phyloP scores from a whole-genome alignment of 805 yeast genomes.

The Myxozyma sirexii region DNA sequence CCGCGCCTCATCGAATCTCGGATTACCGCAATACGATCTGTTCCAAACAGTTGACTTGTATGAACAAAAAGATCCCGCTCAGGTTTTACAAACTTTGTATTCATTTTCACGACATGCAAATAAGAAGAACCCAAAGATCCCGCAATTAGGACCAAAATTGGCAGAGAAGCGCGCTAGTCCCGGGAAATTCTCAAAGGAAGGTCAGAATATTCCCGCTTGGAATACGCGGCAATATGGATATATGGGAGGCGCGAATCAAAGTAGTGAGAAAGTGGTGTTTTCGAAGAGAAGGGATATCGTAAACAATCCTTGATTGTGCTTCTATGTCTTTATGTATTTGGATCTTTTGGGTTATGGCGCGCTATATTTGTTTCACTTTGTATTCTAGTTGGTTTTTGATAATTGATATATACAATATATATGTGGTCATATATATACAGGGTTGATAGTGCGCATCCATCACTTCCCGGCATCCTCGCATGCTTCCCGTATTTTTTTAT shows the following conservation, averaged over 20 bases:
- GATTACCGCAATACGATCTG: conserved; percentile 78
- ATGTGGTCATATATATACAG: background rate
- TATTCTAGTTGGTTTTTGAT: background rate
- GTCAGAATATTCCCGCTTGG: conserved; percentile 57
- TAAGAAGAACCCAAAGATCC: conserved; percentile 52
- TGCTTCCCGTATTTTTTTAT: conserved; percentile 46
- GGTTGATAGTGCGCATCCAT: background rate
- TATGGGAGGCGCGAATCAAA: conserved; percentile 54
- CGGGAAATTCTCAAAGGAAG: conserved; percentile 52
- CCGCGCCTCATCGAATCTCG: conserved; percentile 59
- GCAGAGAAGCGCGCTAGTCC: conserved; percentile 54
- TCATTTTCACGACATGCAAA: conserved; percentile 73
- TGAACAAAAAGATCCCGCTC: conserved; percentile 75
- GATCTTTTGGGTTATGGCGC: background rate
- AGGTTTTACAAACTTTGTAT: conserved; percentile 71
- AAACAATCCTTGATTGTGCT: conserved; percentile 14
- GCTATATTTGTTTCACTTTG: background rate
- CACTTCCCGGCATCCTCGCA: conserved; percentile 34
- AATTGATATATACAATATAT: background rate
- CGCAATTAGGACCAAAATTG: conserved; percentile 62
- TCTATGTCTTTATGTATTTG: background rate
- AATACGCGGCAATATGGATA: conserved; percentile 63
- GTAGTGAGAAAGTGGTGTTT: conserved; percentile 56
- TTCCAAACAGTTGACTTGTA: conserved; percentile 78
- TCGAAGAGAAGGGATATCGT: conserved; percentile 56